phyloP scores from a whole-genome alignment of 192 early-diverging fungal genomes.

The Kickxella alabastrina region DNA sequence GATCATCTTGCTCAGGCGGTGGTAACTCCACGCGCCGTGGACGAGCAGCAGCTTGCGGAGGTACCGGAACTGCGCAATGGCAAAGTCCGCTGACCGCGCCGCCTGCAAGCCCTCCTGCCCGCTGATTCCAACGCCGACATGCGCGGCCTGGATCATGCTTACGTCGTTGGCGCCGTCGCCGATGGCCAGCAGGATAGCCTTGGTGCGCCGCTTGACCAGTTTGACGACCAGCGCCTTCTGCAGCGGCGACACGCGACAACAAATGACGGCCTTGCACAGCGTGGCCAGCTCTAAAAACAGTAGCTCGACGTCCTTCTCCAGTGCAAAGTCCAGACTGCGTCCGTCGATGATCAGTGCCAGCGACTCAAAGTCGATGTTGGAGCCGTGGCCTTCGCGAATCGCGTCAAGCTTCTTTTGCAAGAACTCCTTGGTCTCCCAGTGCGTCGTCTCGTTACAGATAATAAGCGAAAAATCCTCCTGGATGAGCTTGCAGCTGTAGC shows the following conservation, averaged over 20 bases:
- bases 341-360: constrained; percentile 97
- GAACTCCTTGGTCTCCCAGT: constrained; percentile 90
- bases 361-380: constrained; percentile 56
- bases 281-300: constrained; percentile 86
- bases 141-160: constrained; percentile 98
- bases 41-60: constrained; percentile 92
- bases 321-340: constrained; percentile 84
- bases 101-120: constrained; percentile 97
- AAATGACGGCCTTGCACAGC: constrained; percentile 92
- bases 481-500: constrained; percentile 92
- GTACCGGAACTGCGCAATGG: constrained; percentile 97
- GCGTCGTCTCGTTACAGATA: constrained; percentile 85
- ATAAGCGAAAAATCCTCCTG: constrained; percentile 95
- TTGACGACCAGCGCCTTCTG: constrained; percentile 99
- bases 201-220: constrained; percentile 88
- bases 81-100: constrained; percentile 94
- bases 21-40: constrained; percentile 97
- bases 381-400: constrained; percentile 57
- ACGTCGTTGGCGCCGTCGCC: constrained; percentile 99
- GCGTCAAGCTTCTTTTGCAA: constrained; percentile 82
- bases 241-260: constrained; percentile 96
- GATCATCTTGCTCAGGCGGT: constrained; percentile 90
- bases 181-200: constrained; percentile 90
- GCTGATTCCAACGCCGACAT: constrained; percentile 95
- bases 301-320: constrained; percentile 78